Evolutionary conservation across 305 asterid species (phyloP).

Genomic region (Ilex paraguariensis): DNA sequence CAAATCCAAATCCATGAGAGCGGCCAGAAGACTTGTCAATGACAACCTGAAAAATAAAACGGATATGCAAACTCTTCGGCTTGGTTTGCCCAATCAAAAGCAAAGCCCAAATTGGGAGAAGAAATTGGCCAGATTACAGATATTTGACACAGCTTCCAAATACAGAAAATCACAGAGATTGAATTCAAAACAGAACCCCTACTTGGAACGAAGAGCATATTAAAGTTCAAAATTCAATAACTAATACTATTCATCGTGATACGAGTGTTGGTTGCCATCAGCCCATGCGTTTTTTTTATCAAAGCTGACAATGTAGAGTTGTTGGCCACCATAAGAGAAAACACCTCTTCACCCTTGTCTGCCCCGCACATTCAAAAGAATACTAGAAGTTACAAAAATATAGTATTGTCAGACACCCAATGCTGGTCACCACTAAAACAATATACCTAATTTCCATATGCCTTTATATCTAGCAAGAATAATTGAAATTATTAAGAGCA

Average conservation of each 20-base stretch:
- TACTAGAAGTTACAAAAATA: no score
- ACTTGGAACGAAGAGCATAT: background rate
- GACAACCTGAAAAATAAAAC: background rate
- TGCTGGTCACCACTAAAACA: no score
- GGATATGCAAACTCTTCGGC: background rate
- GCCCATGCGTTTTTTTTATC: background rate
- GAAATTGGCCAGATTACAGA: background rate
- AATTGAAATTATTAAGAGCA: no score
- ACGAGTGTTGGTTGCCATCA: background rate
- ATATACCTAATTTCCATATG: no score
- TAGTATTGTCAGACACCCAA: no score
- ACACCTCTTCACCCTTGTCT: no score
- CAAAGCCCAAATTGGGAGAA: background rate
- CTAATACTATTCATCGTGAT: no score
- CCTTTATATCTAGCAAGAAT: no score
- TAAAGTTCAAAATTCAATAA: background rate
- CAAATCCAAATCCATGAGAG: constrained; percentile 2
- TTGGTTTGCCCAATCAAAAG: background rate
- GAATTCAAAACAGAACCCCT: background rate
- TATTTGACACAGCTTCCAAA: background rate
- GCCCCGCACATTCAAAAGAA: no score
- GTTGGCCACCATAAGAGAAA: background rate
- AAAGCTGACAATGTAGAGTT: background rate
- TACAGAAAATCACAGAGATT: background rate
- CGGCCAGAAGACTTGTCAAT: background rate